Base-by-base conservation (phyloP, 306 rosid genomes). In the Malus sylvestris region DNA sequence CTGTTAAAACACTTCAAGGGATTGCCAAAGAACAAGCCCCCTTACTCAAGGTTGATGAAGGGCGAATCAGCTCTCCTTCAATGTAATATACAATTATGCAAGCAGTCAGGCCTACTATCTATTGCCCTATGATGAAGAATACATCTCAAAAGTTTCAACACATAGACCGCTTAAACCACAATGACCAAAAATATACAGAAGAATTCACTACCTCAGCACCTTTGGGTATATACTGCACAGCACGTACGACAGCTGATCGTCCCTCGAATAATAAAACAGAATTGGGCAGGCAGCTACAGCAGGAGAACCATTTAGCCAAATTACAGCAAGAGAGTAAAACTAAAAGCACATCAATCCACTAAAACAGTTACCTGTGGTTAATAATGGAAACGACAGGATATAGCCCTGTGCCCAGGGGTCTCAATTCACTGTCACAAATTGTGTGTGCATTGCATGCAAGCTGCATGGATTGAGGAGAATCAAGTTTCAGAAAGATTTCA, bases 371-470 rank as follows among this genome's bases (percentile, higher is more conserved):
- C 98, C 98, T 95, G 85, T 95, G 98, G 83, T 95, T 92, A 79
- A 95, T 82, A 70, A 95, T 88, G 76, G 98, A 94, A 76, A 94
- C 83, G 65, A 92, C 89, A 61, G 98, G 96, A 82, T 86, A 94
- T 76, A 94, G 78, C 77, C 98, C 98, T 33, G 96, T 95, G 52
- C 98, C 98, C 77, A 86, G 66, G 63, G 97, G 98, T 82, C 90
- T 92, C 76, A 95, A 85, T 83, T 95, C 98, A 80, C 92, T 79
- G 77, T 95, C 98, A 81, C 91, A 95, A 78, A 95, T 89, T 73
- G 97, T 90, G 83, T 95, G 98, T 6, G 97, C 98, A 85, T 95
- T 95, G 82, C 98, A 92, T 3, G 97, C 96, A 81, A 95, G 87
- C 98, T 95, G 91, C 88, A 89, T 68, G 29, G 80, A 80, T 82